Evolutionary conservation across 73 alveolate genomes (phyloP), one percentile per base, ranked within the genome.

Genomic region (Paramecium bursaria): DNA sequence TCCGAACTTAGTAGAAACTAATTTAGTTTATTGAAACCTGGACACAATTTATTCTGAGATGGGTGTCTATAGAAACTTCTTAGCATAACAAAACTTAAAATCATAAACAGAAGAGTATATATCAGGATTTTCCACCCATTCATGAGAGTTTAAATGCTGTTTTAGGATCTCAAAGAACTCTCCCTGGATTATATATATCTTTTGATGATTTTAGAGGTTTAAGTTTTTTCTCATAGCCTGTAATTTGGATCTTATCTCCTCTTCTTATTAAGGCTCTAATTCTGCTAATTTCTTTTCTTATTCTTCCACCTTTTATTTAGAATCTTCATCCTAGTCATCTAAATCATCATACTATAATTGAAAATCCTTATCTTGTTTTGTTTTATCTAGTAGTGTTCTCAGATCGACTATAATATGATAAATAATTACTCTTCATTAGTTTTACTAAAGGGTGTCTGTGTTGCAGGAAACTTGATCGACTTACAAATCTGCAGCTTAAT

Each of bases 121-220:
- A 54, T 79, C 76, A 7, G 61, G 48, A 1, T 49, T 79, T 42
- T 79, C 89, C 17, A 79, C 57, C 89, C 89, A 79, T n/a, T 82
- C 89, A 53, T 33, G 22, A 3, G 25, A 31, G 21, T 60, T 53
- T 30, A 26, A 46, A 54, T 33, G 42, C 26, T 35, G 11, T 55
- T 27, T 19, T 73, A 61, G 14, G 30, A 39, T 26, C 61, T 53
- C 17, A 79, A 53, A 54, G 23, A 49, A 33, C 46, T 55, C 89
- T 55, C 76, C 61, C 54, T 42, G 26, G 13, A 53, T 51, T 29
- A 73, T 57, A 42, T 44, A 35, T 44, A 79, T 29, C 47, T 50
- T 19, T 73, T 79, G 39, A 79, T 79, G 25, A 33, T 52, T 11
- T 48, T 55, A 50, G 50, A 79, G 42, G 29, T 79, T 52, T 42